Conservation (phyloP, 768 basidiomycete genomes). For the Suillus alpinus region DNA sequence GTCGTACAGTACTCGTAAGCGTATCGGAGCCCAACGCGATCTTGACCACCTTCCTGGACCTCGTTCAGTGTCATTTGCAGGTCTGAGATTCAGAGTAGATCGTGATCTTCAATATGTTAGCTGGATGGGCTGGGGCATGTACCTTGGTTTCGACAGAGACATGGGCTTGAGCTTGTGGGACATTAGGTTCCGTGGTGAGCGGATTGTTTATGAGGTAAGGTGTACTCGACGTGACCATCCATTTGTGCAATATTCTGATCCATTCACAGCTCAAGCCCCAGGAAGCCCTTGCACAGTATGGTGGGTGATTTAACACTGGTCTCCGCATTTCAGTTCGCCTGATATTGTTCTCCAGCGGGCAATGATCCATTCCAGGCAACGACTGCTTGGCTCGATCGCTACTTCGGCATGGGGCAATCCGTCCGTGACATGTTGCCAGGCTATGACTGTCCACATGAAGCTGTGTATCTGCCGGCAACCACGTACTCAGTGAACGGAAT, state of each 20-base stretch:
- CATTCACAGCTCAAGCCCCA: constrained; percentile 49
- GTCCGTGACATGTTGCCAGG: constrained; percentile 63
- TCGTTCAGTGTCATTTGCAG: constrained; percentile 58
- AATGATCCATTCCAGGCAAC: constrained; percentile 60
- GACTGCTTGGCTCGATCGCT: constrained; percentile 62
- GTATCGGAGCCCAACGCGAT: constrained; percentile 41
- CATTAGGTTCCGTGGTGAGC: constrained; percentile 52
- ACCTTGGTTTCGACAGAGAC: constrained; percentile 61
- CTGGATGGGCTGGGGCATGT: constrained; percentile 69
- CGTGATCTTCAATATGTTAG: constrained; percentile 49
- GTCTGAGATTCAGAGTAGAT: constrained; percentile 57
- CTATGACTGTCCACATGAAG: constrained; percentile 66
- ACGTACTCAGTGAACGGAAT: constrained; percentile 46
- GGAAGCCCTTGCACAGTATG: constrained; percentile 61
- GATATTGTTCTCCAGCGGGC: constrained; percentile 37
- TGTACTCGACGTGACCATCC: too few relatives aligned
- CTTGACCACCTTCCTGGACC: constrained; percentile 67
- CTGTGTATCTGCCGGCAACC: constrained; percentile 57
- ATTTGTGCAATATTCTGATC: not conserved
- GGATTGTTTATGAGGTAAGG: constrained; percentile 59
- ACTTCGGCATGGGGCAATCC: constrained; percentile 58
- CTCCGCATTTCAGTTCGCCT: not conserved
- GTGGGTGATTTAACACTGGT: constrained; percentile 24
- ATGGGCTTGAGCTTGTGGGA: constrained; percentile 66
- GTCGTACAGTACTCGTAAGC: constrained; percentile 47